These are phyloP conservation scores for Colletotrichum trifolii DNA, from an alignment of 2,329 filamentous ascomycete species.

Conservation along the genomic window DNA sequence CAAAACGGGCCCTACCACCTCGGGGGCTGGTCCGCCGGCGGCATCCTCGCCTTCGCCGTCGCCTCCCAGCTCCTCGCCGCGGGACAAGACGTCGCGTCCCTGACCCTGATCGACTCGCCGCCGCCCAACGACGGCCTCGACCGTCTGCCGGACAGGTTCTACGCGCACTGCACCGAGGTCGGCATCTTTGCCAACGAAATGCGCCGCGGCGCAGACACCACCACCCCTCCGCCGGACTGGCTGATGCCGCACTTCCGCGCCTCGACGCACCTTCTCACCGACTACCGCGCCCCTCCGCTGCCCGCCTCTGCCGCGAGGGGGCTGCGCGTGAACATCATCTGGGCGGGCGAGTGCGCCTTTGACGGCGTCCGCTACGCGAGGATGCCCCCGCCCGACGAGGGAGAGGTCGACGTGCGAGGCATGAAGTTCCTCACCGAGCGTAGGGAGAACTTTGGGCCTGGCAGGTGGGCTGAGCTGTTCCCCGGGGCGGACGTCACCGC, in stretches of 20 bases:
- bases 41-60: slow-evolving; percentile 77
- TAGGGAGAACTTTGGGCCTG: slow-evolving; percentile 75
- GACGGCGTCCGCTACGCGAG: slow-evolving; percentile 72
- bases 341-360: slow-evolving; percentile 80
- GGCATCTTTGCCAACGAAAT: slow-evolving; percentile 72
- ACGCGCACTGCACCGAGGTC: slow-evolving; percentile 78
- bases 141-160: slow-evolving; percentile 71
- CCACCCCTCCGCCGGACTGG: slow-evolving; percentile 73
- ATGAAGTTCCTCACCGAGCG: slow-evolving; percentile 74
- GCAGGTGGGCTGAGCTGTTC: slow-evolving; percentile 75
- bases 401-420: slow-evolving; percentile 60
- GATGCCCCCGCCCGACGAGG: slow-evolving; percentile 67
- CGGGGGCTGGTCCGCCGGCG: slow-evolving; percentile 81
- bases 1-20: slow-evolving; percentile 75
- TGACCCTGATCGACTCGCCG: slow-evolving; percentile 75
- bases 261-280: slow-evolving; percentile 73
- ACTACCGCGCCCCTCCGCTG: slow-evolving; percentile 67
- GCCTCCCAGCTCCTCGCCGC: slow-evolving; percentile 68
- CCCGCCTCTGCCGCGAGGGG: slow-evolving; percentile 68
- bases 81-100: slow-evolving; percentile 66
- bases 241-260: slow-evolving; percentile 78
- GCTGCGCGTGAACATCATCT: slow-evolving; percentile 73
- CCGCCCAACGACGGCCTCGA: slow-evolving; percentile 73
- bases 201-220: slow-evolving; percentile 48
- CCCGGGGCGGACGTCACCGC: slow-evolving; percentile 70